phyloP scores from a whole-genome alignment of 2,329 filamentous ascomycete species.

The Septoria petroselini region DNA sequence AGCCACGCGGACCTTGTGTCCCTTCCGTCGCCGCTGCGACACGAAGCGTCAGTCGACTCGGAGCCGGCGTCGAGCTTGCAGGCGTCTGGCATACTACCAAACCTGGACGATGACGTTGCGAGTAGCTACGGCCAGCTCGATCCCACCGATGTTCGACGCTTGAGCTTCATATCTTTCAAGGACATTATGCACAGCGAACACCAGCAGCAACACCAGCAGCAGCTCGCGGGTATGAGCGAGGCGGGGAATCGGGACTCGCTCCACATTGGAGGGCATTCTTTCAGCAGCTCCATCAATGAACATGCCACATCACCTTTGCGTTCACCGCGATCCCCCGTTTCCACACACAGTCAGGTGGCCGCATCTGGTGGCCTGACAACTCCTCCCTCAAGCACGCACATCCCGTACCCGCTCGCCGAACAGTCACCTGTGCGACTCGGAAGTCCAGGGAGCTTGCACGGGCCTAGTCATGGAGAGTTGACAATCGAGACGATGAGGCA shows the following conservation, averaged over 20 bases:
- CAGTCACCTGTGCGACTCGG: slow-evolving; percentile 23
- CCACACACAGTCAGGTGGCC: slow-evolving; percentile 22
- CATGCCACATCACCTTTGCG: slow-evolving; percentile 77
- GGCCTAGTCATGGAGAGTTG: slow-evolving; percentile 58
- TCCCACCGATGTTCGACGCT: slow-evolving; percentile 70
- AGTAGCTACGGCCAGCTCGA: slow-evolving; percentile 78
- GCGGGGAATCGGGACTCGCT: slow-evolving; percentile 67
- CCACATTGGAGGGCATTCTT: slow-evolving; percentile 43
- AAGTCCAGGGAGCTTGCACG: slow-evolving; percentile 36
- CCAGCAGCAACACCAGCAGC: slow-evolving; percentile 25
- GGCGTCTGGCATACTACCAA: slow-evolving; percentile 73
- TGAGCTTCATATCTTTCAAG: slow-evolving; percentile 95
- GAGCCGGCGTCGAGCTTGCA: slow-evolving; percentile 72
- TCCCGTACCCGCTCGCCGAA: slow-evolving; percentile 20
- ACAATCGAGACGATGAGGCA: slow-evolving; percentile 94
- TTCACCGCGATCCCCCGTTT: slow-evolving; percentile 55
- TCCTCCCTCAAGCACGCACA: slow-evolving; percentile 51
- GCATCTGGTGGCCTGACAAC: slow-evolving; percentile 28
- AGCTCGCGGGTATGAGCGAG: slow-evolving; percentile 39
- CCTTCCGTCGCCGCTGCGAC: slow-evolving; percentile 25
- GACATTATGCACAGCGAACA: slow-evolving; percentile 89
- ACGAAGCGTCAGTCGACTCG: slow-evolving; percentile 24
- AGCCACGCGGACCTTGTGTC: slow-evolving; percentile 33
- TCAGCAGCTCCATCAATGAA: slow-evolving; percentile 43
- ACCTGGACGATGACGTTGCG: slow-evolving; percentile 55